Evolutionary conservation across 2,329 filamentous ascomycete species (phyloP).

Genomic region (Trichoderma sp.): DNA sequence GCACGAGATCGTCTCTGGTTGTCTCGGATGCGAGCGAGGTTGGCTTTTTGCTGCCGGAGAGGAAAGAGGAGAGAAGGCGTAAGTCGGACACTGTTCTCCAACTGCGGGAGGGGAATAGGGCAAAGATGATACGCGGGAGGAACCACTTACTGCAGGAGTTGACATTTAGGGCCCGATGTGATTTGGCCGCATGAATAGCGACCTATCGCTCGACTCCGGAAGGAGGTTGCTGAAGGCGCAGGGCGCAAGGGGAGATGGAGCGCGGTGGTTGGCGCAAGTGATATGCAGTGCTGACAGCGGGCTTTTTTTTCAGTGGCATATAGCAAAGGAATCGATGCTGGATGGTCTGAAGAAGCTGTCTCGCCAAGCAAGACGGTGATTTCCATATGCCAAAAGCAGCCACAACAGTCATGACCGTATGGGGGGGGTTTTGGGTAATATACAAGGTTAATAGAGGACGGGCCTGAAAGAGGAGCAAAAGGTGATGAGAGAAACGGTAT

Average conservation of each 20-base stretch:
- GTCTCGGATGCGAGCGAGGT: constrained; percentile 64
- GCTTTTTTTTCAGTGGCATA: constrained; percentile 19
- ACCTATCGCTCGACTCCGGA: constrained; percentile 22
- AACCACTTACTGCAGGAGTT: constrained; percentile 31
- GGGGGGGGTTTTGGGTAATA: background rate
- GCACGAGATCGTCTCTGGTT: constrained; percentile 78
- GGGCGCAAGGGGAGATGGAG: constrained; percentile 20
- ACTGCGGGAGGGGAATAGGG: constrained; percentile 28
- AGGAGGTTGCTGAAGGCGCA: constrained; percentile 14
- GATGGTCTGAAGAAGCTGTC: constrained; percentile 18
- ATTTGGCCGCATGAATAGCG: constrained; percentile 26
- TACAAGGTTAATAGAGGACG: background rate
- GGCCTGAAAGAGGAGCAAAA: background rate
- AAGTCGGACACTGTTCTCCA: constrained; percentile 10
- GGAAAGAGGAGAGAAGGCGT: constrained; percentile 23
- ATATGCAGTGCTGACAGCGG: background rate
- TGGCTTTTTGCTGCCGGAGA: constrained; percentile 41
- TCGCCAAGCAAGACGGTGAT: constrained; percentile 18
- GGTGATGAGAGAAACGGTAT: constrained; percentile 8
- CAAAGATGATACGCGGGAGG: constrained; percentile 9
- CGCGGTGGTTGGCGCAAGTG: constrained; percentile 1
- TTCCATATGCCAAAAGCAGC: constrained; percentile 21
- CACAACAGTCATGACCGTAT: constrained; percentile 22
- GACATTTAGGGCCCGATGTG: constrained; percentile 29
- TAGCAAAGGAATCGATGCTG: constrained; percentile 17